These are phyloP conservation scores for Saturnispora besseyi DNA, from an alignment of 805 yeast species.

Conservation along the genomic window DNA sequence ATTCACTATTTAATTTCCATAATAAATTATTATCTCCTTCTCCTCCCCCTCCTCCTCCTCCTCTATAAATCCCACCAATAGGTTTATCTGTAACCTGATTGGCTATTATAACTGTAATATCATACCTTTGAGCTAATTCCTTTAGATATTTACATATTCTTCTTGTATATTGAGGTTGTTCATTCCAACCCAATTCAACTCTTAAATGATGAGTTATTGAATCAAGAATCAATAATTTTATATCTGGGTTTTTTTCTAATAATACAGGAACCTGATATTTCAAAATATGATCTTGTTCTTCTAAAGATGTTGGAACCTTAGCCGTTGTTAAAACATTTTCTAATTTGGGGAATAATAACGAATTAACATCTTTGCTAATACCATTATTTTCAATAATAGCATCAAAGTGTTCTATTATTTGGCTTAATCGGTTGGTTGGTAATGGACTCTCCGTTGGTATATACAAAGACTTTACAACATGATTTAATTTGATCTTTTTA, in stretches of 20 bases:
- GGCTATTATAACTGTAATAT: slow-evolving; percentile 57
- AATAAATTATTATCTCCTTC: slow-evolving; percentile 19
- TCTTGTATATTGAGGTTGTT: slow-evolving; percentile 35
- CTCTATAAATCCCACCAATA: slow-evolving; percentile 21
- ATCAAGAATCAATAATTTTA: slow-evolving; percentile 63
- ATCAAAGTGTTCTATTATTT: slow-evolving; percentile 28
- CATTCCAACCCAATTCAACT: slow-evolving; percentile 42
- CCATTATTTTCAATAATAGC: slow-evolving; percentile 28
- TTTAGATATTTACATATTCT: slow-evolving; percentile 40
- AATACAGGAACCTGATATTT: slow-evolving; percentile 60
- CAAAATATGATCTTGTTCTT: slow-evolving; percentile 64
- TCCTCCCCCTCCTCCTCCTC: neutral
- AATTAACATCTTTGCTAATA: slow-evolving; percentile 17
- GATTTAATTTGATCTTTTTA: neutral
- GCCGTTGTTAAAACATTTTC: slow-evolving; percentile 26
- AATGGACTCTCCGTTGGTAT: slow-evolving; percentile 71
- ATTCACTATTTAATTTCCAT: slow-evolving; percentile 40
- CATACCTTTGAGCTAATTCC: slow-evolving; percentile 35
- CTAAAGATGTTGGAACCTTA: slow-evolving; percentile 39
- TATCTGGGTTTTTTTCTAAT: slow-evolving; percentile 29
- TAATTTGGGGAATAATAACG: slow-evolving; percentile 26
- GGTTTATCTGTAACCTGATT: slow-evolving; percentile 75
- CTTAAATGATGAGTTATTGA: slow-evolving; percentile 78
- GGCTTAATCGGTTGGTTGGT: slow-evolving; percentile 56
- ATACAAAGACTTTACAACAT: slow-evolving; percentile 42